Conservation (phyloP, 2,329 filamentous ascomycete genomes). For the Epicoccum nigrum region DNA sequence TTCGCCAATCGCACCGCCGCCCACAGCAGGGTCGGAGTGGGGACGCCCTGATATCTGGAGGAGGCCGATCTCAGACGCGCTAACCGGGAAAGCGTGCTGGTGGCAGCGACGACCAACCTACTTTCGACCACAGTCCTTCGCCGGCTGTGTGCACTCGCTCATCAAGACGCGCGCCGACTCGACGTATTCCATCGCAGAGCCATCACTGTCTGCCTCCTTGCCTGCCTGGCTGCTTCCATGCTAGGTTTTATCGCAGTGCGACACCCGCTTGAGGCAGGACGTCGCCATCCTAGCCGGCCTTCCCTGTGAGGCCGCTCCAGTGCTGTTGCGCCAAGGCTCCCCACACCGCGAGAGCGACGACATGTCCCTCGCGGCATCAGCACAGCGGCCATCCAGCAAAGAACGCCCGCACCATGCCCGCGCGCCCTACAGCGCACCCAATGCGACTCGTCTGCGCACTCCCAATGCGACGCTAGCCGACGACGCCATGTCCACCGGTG, state of each 20-base stretch:
- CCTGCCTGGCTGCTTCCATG: conserved; percentile 46
- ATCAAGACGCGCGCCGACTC: conserved; percentile 42
- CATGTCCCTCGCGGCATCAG: conserved; percentile 47
- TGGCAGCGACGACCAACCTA: conserved; percentile 16
- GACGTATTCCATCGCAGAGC: conserved; percentile 43
- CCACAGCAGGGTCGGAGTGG: conserved; percentile 12
- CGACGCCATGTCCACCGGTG: conserved; percentile 50
- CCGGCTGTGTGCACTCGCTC: conserved; percentile 40
- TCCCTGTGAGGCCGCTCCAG: conserved; percentile 43
- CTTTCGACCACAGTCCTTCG: conserved; percentile 27
- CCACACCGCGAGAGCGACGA: conserved; percentile 42
- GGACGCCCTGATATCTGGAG: conserved; percentile 14
- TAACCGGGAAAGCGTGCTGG: conserved; percentile 11
- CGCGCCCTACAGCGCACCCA: conserved; percentile 42
- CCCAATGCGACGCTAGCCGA: conserved; percentile 52
- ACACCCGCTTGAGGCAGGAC: conserved; percentile 51
- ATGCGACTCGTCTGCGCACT: conserved; percentile 49
- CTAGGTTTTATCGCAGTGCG: conserved; percentile 46
- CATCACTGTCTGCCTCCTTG: conserved; percentile 36
- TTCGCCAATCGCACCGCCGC: conserved; percentile 10
- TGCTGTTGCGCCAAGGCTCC: conserved; percentile 42
- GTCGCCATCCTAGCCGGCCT: conserved; percentile 47
- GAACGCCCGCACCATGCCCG: conserved; percentile 52
- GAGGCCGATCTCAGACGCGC: conserved; percentile 19
- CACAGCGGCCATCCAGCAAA: conserved; percentile 49